Conservation (phyloP, 83 land plant species). For the Picea abies region DNA sequence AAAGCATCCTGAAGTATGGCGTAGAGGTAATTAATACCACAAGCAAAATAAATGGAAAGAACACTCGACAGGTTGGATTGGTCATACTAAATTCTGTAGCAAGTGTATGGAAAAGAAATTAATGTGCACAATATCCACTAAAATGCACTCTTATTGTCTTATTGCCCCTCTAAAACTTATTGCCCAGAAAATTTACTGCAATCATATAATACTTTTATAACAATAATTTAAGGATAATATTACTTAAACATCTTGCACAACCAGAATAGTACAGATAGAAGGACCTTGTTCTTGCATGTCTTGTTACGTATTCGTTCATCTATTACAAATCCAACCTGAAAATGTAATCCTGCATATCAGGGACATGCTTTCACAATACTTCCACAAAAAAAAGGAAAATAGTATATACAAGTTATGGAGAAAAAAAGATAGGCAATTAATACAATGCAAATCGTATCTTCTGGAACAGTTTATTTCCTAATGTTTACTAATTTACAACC, state of each 20-base stretch:
- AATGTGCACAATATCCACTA: not conserved
- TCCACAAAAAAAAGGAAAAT: not conserved
- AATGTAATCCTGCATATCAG: not conserved
- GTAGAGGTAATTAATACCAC: slow-evolving; percentile 1
- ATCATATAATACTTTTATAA: too few species aligned
- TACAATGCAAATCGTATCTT: not conserved
- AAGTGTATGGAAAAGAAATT: too few species aligned
- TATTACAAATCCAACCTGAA: slow-evolving; percentile 51
- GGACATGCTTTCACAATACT: not conserved
- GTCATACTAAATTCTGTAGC: not conserved
- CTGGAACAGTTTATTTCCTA: not conserved
- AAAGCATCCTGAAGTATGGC: slow-evolving; percentile 33
- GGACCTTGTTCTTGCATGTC: slow-evolving; percentile 41
- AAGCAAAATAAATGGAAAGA: not conserved
- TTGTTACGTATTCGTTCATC: slow-evolving; percentile 56
- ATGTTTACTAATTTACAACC: slow-evolving; percentile 21
- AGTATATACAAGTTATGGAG: not conserved
- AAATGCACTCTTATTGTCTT: not conserved
- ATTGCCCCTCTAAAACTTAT: not conserved
- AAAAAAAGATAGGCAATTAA: not conserved
- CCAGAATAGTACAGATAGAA: not conserved
- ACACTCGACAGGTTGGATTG: not conserved
- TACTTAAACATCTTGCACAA: not conserved
- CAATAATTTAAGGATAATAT: not conserved
- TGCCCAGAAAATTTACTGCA: too few species aligned